Evolutionary conservation across 164 flowering plant species (phyloP).

Genomic region (Stephania japonica): DNA sequence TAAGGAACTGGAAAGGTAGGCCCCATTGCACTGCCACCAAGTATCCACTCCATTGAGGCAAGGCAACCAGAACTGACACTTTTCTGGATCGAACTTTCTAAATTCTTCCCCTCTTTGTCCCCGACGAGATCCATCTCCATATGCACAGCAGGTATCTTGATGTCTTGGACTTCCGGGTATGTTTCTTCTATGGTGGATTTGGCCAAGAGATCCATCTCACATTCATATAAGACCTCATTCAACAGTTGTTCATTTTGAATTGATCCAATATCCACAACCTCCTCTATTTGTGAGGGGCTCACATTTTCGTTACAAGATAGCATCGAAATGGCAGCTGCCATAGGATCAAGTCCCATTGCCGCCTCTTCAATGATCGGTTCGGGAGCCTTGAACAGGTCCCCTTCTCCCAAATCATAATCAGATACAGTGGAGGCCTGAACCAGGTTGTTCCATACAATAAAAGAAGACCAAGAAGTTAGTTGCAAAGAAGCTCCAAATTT

Average conservation of each 20-base stretch:
- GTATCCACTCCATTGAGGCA: conserved; percentile 60
- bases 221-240: conserved; percentile 68
- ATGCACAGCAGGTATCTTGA: conserved; percentile 32
- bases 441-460: conserved; percentile 32
- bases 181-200: conserved; percentile 46
- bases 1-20: conserved; percentile 57
- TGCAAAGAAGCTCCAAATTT: background rate
- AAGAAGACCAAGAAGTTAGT: background rate
- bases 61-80: conserved; percentile 71
- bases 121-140: conserved; percentile 29
- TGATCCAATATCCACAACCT: conserved; percentile 44
- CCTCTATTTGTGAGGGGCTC: conserved; percentile 47
- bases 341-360: conserved; percentile 44
- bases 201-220: conserved; percentile 68
- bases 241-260: conserved; percentile 50
- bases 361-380: conserved; percentile 71
- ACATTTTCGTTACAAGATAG: conserved; percentile 70
- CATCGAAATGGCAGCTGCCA: conserved; percentile 70
- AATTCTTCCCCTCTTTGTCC: conserved; percentile 21
- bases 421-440: conserved; percentile 40
- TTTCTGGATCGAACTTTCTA: conserved; percentile 40
- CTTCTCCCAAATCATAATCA: conserved; percentile 82
- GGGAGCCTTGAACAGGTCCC: conserved; percentile 93
- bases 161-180: conserved; percentile 37
- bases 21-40: conserved; percentile 32